These are phyloP conservation scores for Trypanosoma boissoni DNA, from an alignment of 208 protist genomes.

Conservation along the genomic window DNA sequence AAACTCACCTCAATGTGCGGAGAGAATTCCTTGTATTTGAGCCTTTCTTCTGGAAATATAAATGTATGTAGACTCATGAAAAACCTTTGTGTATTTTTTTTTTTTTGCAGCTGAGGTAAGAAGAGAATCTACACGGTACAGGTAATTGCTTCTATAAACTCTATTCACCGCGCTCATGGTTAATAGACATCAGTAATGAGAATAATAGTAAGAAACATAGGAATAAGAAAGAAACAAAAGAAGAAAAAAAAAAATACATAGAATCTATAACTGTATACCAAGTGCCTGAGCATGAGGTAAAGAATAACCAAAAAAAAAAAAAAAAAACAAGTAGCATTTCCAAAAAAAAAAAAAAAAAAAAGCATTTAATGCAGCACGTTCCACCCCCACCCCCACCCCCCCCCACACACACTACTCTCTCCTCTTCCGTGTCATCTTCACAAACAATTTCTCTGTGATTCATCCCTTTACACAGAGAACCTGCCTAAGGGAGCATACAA, in stretches of 20 bases:
- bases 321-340: not conserved
- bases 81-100: no score
- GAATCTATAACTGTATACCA: not conserved
- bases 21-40: slow-evolving; percentile 28
- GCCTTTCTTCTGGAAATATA: not conserved
- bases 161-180: no score
- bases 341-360: slow-evolving; percentile 12
- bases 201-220: slow-evolving; percentile 28
- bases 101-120: no score
- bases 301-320: not conserved
- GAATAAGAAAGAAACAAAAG: slow-evolving; percentile 16
- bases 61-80: no score
- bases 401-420: not conserved
- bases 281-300: no score
- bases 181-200: no score
- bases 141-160: no score
- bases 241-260: slow-evolving; percentile 8
- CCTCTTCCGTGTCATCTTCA: not conserved
- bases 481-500: slow-evolving; percentile 66
- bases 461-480: slow-evolving; percentile 88
- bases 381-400: not conserved
- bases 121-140: no score
- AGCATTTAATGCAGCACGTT: not conserved
- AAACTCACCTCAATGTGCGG: slow-evolving; percentile 52
- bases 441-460: not conserved